Conservation (phyloP, 768 basidiomycete genomes). For the Hortiboletus flavorubellus region DNA sequence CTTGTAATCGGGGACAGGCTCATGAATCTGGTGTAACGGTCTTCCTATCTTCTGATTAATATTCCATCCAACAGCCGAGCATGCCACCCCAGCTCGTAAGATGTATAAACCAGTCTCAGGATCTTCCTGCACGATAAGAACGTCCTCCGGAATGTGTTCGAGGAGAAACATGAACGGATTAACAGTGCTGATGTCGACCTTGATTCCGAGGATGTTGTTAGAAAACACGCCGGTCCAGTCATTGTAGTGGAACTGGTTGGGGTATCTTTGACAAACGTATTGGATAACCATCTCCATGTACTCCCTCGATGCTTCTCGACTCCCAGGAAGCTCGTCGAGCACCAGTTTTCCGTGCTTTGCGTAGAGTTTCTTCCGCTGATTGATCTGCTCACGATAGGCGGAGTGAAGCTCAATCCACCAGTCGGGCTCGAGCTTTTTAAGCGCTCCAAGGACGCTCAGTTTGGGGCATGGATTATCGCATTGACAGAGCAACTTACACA, state of each 20-base stretch:
- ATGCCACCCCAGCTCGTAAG: slow-evolving; percentile 43
- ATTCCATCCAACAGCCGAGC: slow-evolving; percentile 51
- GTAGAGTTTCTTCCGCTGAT: slow-evolving; percentile 41
- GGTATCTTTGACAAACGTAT: slow-evolving; percentile 55
- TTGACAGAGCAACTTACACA: slow-evolving; percentile 37
- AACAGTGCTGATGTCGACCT: slow-evolving; percentile 25
- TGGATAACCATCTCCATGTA: slow-evolving; percentile 56
- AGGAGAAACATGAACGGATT: slow-evolving; percentile 44
- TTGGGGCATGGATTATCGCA: background rate
- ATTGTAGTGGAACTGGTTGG: slow-evolving; percentile 46
- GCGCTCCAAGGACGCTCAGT: slow-evolving; percentile 26
- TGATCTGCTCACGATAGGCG: slow-evolving; percentile 43
- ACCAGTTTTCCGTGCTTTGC: slow-evolving; percentile 38
- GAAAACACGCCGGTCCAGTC: slow-evolving; percentile 35
- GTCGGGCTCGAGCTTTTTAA: slow-evolving; percentile 49
- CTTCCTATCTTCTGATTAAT: slow-evolving; percentile 45
- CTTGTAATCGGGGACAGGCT: slow-evolving; percentile 47
- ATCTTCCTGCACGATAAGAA: slow-evolving; percentile 42
- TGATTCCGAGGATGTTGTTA: slow-evolving; percentile 41
- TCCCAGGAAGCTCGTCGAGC: slow-evolving; percentile 46
- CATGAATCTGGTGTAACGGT: slow-evolving; percentile 45
- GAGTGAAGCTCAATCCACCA: slow-evolving; percentile 58
- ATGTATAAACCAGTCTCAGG: slow-evolving; percentile 41
- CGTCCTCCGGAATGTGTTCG: slow-evolving; percentile 53
- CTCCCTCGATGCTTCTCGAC: slow-evolving; percentile 47